Conservation (phyloP, 441 rosid species). For the Mallotus repandus region DNA sequence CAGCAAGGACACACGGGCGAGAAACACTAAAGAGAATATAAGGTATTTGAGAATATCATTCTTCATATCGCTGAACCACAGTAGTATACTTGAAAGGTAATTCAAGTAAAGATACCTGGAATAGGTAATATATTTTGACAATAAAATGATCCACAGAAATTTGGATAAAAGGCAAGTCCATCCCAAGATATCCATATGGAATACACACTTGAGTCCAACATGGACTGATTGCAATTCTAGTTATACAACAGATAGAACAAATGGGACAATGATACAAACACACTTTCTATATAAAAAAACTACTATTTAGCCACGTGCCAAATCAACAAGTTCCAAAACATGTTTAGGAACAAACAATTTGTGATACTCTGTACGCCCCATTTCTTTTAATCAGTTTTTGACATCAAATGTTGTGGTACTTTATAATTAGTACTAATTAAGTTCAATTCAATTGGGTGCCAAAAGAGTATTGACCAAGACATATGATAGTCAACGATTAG, state of each 20-base stretch:
- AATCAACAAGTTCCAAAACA: background rate
- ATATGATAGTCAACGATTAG: background rate
- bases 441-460: no score
- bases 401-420: no score
- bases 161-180: background rate
- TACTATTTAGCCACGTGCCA: background rate
- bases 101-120: background rate
- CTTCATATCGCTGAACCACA: background rate
- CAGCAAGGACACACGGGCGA: conserved; percentile 1
- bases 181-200: background rate
- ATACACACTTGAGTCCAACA: background rate
- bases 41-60: conserved; percentile 7
- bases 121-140: background rate
- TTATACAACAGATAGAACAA: background rate
- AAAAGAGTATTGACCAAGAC: background rate
- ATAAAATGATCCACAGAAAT: background rate
- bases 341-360: background rate
- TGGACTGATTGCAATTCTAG: background rate
- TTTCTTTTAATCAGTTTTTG: no score
- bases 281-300: background rate
- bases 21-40: conserved; percentile 5
- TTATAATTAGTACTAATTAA: background rate
- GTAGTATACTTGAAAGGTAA: background rate
- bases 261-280: background rate
- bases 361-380: background rate